Percentiles rank a stretch among this genome's conserved stretches.
phyloP scores from a whole-genome alignment of 2,329 filamentous ascomycete genomes.

The Blastomyces parvus region DNA sequence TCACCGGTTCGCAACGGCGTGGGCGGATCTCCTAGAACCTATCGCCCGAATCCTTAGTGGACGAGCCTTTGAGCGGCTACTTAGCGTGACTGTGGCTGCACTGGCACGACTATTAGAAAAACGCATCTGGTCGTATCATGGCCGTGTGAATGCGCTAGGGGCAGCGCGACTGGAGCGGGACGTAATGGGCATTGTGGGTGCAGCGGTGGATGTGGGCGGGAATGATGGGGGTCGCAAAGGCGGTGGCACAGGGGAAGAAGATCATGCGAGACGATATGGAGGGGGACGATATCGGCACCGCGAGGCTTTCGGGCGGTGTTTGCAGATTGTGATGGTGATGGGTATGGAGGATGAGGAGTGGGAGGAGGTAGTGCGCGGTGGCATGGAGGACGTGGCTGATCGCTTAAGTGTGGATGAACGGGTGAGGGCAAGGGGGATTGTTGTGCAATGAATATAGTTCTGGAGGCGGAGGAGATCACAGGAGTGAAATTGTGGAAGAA shows the following conservation, averaged over 20 bases:
- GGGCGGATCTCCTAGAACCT: conserved; percentile 77
- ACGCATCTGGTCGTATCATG: conserved; percentile 69
- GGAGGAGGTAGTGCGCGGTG: conserved; percentile 58
- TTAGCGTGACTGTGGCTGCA: conserved; percentile 63
- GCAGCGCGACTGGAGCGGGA: conserved; percentile 78
- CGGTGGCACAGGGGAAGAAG: conserved; percentile 1
- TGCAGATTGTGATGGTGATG: conserved; percentile 74
- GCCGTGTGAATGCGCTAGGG: conserved; percentile 69
- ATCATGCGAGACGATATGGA: conserved; percentile 44
- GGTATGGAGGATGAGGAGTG: conserved; percentile 97
- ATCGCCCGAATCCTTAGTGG: conserved; percentile 75
- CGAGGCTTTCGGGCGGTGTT: conserved; percentile 65
- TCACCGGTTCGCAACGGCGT: conserved; percentile 71
- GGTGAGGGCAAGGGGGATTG: conserved; percentile 59
- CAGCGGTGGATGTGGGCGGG: conserved; percentile 33
- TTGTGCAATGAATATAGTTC: conserved; percentile 26
- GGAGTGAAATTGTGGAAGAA: not conserved
- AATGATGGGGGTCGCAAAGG: conserved; percentile 23
- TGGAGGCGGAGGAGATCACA: not conserved
- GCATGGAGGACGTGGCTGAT: conserved; percentile 47
- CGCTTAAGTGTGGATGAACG: conserved; percentile 66
- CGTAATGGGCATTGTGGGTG: conserved; percentile 60
- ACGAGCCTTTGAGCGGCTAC: conserved; percentile 63
- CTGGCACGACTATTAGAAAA: conserved; percentile 76
- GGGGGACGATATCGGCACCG: conserved; percentile 61